phyloP scores from a whole-genome alignment of 1,284 basidiomycete species.

The Leccinum subspadiceum region DNA sequence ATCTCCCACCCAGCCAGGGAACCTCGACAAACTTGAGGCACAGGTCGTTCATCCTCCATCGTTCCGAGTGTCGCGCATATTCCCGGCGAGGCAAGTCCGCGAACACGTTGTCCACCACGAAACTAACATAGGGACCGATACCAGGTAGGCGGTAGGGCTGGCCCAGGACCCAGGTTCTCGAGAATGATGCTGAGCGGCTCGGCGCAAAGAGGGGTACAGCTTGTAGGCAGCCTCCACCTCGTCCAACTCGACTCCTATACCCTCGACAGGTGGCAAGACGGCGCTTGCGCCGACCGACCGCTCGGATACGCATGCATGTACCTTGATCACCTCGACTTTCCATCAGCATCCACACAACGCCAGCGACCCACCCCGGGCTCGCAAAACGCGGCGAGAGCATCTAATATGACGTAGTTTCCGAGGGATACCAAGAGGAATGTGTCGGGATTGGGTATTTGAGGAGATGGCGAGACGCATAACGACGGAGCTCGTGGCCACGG shows the following conservation, averaged over 20 bases:
- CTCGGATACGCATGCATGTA: conserved; percentile 43
- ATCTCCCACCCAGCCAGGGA: conserved; percentile 79
- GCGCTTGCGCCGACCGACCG: no score
- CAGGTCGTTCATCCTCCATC: conserved; percentile 86
- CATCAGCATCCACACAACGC: conserved; percentile 80
- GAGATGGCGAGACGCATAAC: conserved; percentile 80
- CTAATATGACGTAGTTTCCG: no score
- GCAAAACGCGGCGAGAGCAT: conserved; percentile 66
- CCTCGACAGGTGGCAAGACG: no score
- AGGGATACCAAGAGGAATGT: no score
- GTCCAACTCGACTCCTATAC: no score
- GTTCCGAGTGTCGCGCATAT: conserved; percentile 72
- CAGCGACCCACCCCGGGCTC: conserved; percentile 70
- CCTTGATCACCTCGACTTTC: conserved; percentile 87
- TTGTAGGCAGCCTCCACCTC: no score
- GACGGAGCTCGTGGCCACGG: conserved; percentile 77
- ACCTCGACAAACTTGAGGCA: conserved; percentile 85
- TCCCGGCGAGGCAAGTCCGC: conserved; percentile 68
- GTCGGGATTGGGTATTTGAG: conserved; percentile 71
- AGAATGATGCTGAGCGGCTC: no score
- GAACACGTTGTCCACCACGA: conserved; percentile 90
- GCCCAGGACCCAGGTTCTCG: conserved; percentile 56
- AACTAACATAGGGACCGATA: conserved; percentile 75
- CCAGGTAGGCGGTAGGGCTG: conserved; percentile 75
- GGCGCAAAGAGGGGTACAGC: no score